These are phyloP conservation scores for Paramecium pentaurelia DNA, from an alignment of 73 alveolate species.

Conservation along the genomic window DNA sequence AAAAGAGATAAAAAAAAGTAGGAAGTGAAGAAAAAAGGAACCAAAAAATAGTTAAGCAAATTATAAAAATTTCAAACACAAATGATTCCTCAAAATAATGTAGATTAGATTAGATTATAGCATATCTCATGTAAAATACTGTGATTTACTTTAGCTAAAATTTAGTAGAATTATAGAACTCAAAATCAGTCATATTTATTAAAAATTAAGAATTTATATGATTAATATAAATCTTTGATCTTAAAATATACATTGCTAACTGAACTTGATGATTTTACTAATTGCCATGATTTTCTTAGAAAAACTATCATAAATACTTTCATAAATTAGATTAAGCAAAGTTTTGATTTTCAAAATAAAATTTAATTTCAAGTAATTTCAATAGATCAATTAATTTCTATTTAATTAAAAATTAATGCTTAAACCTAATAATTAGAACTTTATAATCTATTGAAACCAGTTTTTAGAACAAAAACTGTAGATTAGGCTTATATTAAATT, in stretches of 20 bases:
- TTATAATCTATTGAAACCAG: not conserved
- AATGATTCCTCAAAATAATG: not conserved
- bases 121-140: conserved; percentile 16
- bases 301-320: not conserved
- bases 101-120: not conserved
- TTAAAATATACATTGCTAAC: not conserved
- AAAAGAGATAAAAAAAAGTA: not conserved
- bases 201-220: not conserved
- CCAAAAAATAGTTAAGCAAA: not conserved
- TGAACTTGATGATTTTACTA: not conserved
- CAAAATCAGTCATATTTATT: conserved; percentile 8
- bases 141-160: not conserved
- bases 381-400: not conserved
- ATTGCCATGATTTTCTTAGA: not conserved
- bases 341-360: not conserved
- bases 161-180: conserved; percentile 25
- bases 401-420: not conserved
- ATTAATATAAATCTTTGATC: not conserved
- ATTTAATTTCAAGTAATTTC: not conserved
- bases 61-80: not conserved
- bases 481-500: not conserved
- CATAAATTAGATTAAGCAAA: not conserved
- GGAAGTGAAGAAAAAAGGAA: not conserved
- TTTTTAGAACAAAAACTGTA: not conserved
- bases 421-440: not conserved